A percentile compares a stretch with the other conserved stretches of the same genome.
These are phyloP conservation scores for Scopulariopsis brevicaulis DNA, from an alignment of 2,329 filamentous ascomycete species.

Conservation along the genomic window DNA sequence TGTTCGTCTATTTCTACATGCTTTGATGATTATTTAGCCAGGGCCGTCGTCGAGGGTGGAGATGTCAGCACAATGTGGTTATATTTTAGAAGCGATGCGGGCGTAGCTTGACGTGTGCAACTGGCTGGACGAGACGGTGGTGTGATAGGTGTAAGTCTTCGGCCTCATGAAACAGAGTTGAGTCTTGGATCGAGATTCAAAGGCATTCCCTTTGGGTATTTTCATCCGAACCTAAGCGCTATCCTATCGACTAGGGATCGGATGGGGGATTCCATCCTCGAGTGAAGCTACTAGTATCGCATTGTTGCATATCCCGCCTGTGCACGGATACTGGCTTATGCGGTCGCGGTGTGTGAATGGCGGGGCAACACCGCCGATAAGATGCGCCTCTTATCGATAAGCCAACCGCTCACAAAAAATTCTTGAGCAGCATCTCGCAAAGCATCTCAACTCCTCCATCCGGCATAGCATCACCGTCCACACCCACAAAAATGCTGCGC, in stretches of 20 bases:
- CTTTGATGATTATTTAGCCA: not conserved
- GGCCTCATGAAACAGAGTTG: no score
- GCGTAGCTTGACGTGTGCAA: no score
- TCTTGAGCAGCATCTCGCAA: not conserved
- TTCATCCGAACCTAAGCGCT: no score
- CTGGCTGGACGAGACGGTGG: not conserved
- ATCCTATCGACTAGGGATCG: no score
- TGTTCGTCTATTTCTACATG: not conserved
- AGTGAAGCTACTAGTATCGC: no score
- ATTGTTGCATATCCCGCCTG: not conserved
- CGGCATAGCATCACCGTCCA: not conserved
- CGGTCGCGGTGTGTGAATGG: not conserved
- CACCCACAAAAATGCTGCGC: constrained; percentile 1
- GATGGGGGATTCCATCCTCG: no score
- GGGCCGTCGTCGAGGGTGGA: not conserved
- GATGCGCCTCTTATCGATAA: constrained; percentile 4
- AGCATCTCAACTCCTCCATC: not conserved
- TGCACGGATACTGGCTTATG: not conserved
- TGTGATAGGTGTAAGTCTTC: no score
- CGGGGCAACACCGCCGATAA: not conserved
- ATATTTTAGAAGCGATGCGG: not conserved
- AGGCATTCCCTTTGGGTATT: no score
- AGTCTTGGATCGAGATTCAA: no score
- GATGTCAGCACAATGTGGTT: not conserved
- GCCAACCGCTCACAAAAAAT: not conserved